Evolutionary conservation across 2,329 filamentous ascomycete genomes (phyloP), one percentile per base, ranked within the genome.

Genomic region (Fusarium guadeloupense): DNA sequence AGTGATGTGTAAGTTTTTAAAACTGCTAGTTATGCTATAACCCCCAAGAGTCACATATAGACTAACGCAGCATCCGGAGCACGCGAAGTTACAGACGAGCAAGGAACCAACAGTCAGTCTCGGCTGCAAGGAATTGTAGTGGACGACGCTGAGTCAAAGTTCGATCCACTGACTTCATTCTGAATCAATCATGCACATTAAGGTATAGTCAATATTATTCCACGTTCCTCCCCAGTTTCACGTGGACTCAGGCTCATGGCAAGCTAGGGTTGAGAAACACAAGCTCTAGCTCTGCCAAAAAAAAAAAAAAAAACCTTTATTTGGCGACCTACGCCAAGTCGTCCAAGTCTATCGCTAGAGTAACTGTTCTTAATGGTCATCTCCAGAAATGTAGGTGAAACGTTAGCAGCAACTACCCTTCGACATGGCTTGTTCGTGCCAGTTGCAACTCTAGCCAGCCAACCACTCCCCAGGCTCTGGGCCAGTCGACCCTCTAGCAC

Each of bases 221-320:
- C 52, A 65, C 47, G 61, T 64, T 65, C 61, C 61, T 64, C 47
- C 17, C 25, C 42, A 46, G 61, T 64, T 64, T 64, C 61, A 58
- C 37, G 25, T 54, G 41, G 37, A 53, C 38, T 64, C 52, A 58
- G 42, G 34, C 52, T 65, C 37, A 51, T 53, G 39, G 45, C 28
- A 41, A 61, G 47, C 44, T 19, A 43, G 58, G 55, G 61, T 52
- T 35, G 43, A 59, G 47, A 65, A 46, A 58, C 60, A 53, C 19
- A 25, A 48, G 41, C 19, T 9, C 40, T 26, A 38, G 45, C 25
- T 5, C 25, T 26, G 25, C 25, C n/a, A n/a, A n/a, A n/a, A n/a
- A n/a, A n/a, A n/a, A n/a, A n/a, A n/a, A 49, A 43, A 48, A 17
- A 40, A 46, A 43, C 38, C 33, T 43, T 37, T 44, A 44, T 23